A percentile compares a stretch with the other conserved stretches of the same genome.
Evolutionary conservation across 768 basidiomycete genomes (phyloP).

Genomic region (Tricholoma bakamatsutake): DNA sequence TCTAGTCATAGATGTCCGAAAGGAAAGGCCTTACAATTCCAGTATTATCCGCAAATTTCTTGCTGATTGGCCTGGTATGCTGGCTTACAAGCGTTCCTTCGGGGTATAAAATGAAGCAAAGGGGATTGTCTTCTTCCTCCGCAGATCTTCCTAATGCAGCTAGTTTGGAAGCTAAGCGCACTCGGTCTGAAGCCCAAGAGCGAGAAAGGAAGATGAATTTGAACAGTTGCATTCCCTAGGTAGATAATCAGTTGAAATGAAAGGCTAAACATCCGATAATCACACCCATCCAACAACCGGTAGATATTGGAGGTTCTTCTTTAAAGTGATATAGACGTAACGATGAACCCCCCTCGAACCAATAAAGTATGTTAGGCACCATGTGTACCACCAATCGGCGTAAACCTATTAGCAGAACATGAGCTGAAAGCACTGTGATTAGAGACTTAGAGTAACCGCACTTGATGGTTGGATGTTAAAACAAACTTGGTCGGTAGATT

Average conservation of each 20-base stretch:
- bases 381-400: constrained; percentile 85
- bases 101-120: constrained; percentile 87
- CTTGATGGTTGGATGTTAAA: constrained; percentile 91
- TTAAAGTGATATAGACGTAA: constrained; percentile 86
- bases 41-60: constrained; percentile 82
- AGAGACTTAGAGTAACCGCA: constrained; percentile 23
- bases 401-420: constrained; percentile 47
- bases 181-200: constrained; percentile 83
- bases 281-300: constrained; percentile 87
- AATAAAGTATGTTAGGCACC: constrained; percentile 74
- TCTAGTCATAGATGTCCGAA: background rate
- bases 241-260: constrained; percentile 1
- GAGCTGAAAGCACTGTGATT: background rate
- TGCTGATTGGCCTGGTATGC: constrained; percentile 79
- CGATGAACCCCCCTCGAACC: constrained; percentile 53
- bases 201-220: constrained; percentile 90
- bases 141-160: constrained; percentile 64
- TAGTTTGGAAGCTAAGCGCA: constrained; percentile 59
- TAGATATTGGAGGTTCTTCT: constrained; percentile 80
- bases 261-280: constrained; percentile 3
- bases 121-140: constrained; percentile 60
- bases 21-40: constrained; percentile 65
- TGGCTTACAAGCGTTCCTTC: constrained; percentile 93
- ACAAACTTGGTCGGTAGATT: constrained; percentile 77
- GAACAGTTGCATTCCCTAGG: constrained; percentile 91